A percentile compares a stretch with the other conserved stretches of the same genome.
These are phyloP conservation scores for Penicillium sp. DNA, from an alignment of 2,329 filamentous ascomycete species.

Conservation along the genomic window DNA sequence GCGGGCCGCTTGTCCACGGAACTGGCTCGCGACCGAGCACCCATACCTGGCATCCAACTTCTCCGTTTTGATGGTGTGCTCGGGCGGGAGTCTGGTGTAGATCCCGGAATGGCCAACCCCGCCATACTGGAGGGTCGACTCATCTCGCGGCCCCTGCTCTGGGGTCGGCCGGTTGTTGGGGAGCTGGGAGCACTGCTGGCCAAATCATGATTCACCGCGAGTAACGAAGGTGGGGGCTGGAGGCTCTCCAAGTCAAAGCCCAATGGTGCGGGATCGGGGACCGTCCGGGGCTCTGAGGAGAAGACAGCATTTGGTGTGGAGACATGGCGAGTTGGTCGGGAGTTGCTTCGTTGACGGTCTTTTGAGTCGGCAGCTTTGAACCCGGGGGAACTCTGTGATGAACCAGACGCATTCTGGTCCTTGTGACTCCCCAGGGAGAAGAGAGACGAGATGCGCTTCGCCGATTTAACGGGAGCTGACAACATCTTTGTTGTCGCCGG, in stretches of 20 bases:
- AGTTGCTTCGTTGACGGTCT: slow-evolving; percentile 29
- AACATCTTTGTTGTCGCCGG: slow-evolving; percentile 31
- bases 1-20: slow-evolving; percentile 32
- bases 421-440: slow-evolving; percentile 44
- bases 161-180: slow-evolving; percentile 34
- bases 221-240: slow-evolving; percentile 43
- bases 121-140: slow-evolving; percentile 36
- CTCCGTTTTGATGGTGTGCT: slow-evolving; percentile 41
- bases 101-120: slow-evolving; percentile 35
- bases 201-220: slow-evolving; percentile 39
- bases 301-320: slow-evolving; percentile 34
- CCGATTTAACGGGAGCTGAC: slow-evolving; percentile 45
- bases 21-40: slow-evolving; percentile 37
- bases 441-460: slow-evolving; percentile 48
- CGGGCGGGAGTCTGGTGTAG: slow-evolving; percentile 35
- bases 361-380: slow-evolving; percentile 23
- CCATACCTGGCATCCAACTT: slow-evolving; percentile 48
- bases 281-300: slow-evolving; percentile 26
- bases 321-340: slow-evolving; percentile 35
- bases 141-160: slow-evolving; percentile 39
- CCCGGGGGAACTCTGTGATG: slow-evolving; percentile 24
- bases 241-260: slow-evolving; percentile 31
- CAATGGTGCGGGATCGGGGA: slow-evolving; percentile 26
- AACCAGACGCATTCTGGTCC: slow-evolving; percentile 30
- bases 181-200: slow-evolving; percentile 34